Evolutionary conservation across 2,329 filamentous ascomycete genomes (phyloP).

Genomic region (Fusarium stilboides): DNA sequence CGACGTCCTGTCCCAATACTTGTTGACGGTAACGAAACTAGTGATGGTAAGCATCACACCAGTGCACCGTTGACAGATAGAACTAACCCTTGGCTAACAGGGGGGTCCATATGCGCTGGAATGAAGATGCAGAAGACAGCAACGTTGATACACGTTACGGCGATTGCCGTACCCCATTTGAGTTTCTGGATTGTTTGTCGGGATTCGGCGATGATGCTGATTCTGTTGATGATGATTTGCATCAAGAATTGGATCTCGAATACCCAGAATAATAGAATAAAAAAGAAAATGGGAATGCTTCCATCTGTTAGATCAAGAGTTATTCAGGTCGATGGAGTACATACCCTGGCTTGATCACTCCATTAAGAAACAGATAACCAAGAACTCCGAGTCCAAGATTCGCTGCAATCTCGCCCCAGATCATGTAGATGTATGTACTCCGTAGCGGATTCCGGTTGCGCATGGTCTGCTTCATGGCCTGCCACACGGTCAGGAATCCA

Average conservation of each 20-base stretch:
- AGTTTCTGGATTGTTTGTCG: slow-evolving; percentile 56
- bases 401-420: slow-evolving; percentile 61
- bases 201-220: slow-evolving; percentile 63
- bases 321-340: neutral
- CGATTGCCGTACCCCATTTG: slow-evolving; percentile 63
- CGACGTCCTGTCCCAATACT: slow-evolving; percentile 67
- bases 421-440: slow-evolving; percentile 61
- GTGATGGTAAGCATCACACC: neutral
- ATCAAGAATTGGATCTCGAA: slow-evolving; percentile 65
- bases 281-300: slow-evolving; percentile 54
- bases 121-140: slow-evolving; percentile 69
- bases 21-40: slow-evolving; percentile 60
- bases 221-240: slow-evolving; percentile 70
- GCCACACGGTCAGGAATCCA: slow-evolving; percentile 58
- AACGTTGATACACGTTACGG: slow-evolving; percentile 67
- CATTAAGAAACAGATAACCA: slow-evolving; percentile 58
- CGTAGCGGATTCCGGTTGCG: slow-evolving; percentile 54
- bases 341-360: slow-evolving; percentile 53
- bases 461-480: slow-evolving; percentile 59
- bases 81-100: slow-evolving; percentile 55
- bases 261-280: slow-evolving; percentile 58
- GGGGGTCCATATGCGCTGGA: slow-evolving; percentile 60
- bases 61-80: accelerated
- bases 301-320: neutral
- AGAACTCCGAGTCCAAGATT: slow-evolving; percentile 57